Percentiles rank a stretch among this genome's conserved stretches.
phyloP scores from a whole-genome alignment of 495 filamentous ascomycete species.

The Penicillium pancosmium region DNA sequence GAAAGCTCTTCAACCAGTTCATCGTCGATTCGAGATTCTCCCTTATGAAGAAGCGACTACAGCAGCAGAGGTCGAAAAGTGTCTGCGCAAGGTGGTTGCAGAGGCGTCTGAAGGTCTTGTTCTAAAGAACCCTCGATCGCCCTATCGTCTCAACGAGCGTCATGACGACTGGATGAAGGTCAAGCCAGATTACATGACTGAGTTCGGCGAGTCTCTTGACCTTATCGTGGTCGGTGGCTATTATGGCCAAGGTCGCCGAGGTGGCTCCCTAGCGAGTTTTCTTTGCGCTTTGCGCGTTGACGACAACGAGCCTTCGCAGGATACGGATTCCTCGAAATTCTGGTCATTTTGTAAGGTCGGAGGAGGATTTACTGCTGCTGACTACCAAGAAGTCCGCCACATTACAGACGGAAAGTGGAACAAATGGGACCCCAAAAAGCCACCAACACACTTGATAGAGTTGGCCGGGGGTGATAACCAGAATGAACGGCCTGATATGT shows the following conservation, averaged over 20 bases:
- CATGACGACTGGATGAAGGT: constrained; percentile 99
- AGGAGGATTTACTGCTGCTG: constrained; percentile 83
- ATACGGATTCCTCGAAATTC: constrained; percentile 68
- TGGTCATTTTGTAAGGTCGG: constrained; percentile 96
- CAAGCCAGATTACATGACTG: constrained; percentile 98
- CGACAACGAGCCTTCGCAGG: constrained; percentile 56
- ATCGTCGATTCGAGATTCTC: constrained; percentile 83
- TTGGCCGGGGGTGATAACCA: constrained; percentile 76
- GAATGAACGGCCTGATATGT: constrained; percentile 82
- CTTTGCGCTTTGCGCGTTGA: constrained; percentile 83
- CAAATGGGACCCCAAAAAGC: constrained; percentile 77
- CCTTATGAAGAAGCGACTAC: constrained; percentile 67
- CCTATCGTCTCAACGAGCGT: constrained; percentile 85
- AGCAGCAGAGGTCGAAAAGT: constrained; percentile 72
- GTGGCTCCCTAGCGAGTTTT: constrained; percentile 81
- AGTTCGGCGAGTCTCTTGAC: constrained; percentile 93
- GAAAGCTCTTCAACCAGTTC: constrained; percentile 62
- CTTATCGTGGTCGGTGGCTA: constrained; percentile 90
- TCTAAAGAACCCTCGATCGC: constrained; percentile 87
- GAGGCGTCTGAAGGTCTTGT: constrained; percentile 91
- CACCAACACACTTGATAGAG: constrained; percentile 79
- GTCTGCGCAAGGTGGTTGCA: constrained; percentile 79
- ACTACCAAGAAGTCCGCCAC: constrained; percentile 81
- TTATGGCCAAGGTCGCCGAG: constrained; percentile 83
- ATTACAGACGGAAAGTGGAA: constrained; percentile 90